phyloP scores from a whole-genome alignment of 202 grass and related monocot species.

The Panicum hallii region DNA sequence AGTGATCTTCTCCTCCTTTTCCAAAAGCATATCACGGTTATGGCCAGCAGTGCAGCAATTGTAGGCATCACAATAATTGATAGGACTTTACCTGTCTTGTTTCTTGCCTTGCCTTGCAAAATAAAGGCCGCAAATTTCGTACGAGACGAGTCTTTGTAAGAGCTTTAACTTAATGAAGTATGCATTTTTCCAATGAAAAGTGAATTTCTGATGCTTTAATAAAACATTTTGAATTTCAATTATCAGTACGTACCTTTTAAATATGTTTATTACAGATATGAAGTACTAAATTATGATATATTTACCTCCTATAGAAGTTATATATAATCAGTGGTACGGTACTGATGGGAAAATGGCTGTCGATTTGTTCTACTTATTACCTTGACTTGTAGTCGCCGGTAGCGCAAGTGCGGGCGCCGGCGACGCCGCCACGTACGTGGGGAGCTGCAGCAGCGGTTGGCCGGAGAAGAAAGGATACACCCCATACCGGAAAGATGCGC shows the following conservation, averaged over 20 bases:
- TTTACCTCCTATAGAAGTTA: too few relatives aligned
- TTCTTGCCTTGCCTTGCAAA: conserved; percentile 51
- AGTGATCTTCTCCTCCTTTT: conserved; percentile 38
- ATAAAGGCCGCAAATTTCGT: background rate
- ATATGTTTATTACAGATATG: too few relatives aligned
- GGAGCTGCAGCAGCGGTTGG: conserved; percentile 52
- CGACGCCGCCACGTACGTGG: background rate
- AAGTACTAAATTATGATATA: too few relatives aligned
- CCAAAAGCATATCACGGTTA: conserved; percentile 25
- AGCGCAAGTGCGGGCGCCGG: background rate
- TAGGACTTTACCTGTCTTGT: conserved; percentile 20
- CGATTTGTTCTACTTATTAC: background rate
- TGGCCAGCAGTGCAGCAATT: conserved; percentile 1
- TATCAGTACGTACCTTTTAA: too few relatives aligned
- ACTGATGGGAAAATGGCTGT: too few relatives aligned
- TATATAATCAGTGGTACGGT: too few relatives aligned
- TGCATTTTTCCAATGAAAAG: too few relatives aligned
- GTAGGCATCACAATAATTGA: conserved; percentile 54
- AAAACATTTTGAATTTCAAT: too few relatives aligned
- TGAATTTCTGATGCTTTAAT: too few relatives aligned
- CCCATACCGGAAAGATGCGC: conserved; percentile 70
- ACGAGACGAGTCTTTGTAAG: too few relatives aligned
- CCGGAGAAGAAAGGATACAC: conserved; percentile 66
- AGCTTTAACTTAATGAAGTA: too few relatives aligned
- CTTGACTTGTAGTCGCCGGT: background rate